Evolutionary conservation across 805 yeast genomes (phyloP).

Genomic region (Zygoascus biomembranicola): DNA sequence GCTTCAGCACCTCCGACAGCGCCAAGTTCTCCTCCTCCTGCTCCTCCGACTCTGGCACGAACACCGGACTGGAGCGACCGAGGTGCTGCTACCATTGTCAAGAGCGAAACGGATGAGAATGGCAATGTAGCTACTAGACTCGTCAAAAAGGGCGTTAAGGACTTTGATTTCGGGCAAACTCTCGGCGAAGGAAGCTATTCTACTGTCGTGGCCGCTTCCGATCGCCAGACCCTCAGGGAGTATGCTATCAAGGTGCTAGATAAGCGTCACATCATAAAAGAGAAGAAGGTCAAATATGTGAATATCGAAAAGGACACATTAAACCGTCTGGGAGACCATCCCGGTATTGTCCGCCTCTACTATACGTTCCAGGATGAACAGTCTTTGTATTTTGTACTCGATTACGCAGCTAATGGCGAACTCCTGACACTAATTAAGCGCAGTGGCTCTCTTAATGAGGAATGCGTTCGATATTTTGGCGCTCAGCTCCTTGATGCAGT

Average conservation of each 20-base stretch:
- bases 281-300: slow-evolving; percentile 90
- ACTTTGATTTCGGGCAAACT: slow-evolving; percentile 79
- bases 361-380: slow-evolving; percentile 92
- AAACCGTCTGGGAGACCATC: slow-evolving; percentile 82
- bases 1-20: neutral
- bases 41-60: neutral
- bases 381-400: slow-evolving; percentile 83
- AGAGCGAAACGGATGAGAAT: slow-evolving; percentile 34
- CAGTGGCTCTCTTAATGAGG: slow-evolving; percentile 65
- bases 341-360: slow-evolving; percentile 86
- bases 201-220: slow-evolving; percentile 82
- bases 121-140: slow-evolving; percentile 47
- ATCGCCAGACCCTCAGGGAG: slow-evolving; percentile 59
- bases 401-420: slow-evolving; percentile 95
- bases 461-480: slow-evolving; percentile 70
- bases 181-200: slow-evolving; percentile 97
- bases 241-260: slow-evolving; percentile 90
- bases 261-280: slow-evolving; percentile 87
- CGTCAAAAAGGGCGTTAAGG: slow-evolving; percentile 56
- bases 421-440: slow-evolving; percentile 59
- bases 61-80: slow-evolving; percentile 39
- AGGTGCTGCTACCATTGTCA: slow-evolving; percentile 53
- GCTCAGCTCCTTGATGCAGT: slow-evolving; percentile 87
- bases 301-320: slow-evolving; percentile 89
- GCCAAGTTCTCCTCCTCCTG: neutral